Evolutionary conservation across 129 eudicot species (phyloP).

Genomic region (Saussurea involucrata): DNA sequence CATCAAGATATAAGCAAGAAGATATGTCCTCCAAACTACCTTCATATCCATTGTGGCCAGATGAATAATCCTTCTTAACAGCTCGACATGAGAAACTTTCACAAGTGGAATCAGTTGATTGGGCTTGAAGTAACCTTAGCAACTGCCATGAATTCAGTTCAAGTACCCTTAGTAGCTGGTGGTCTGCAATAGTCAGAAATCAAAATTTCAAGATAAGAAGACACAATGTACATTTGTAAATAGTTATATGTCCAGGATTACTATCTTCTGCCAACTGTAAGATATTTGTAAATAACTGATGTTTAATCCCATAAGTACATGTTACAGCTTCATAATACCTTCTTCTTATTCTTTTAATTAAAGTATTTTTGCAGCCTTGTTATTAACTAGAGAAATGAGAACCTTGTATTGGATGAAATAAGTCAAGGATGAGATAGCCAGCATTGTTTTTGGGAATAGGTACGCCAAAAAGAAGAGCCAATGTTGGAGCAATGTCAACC

Average conservation of each 20-base stretch:
- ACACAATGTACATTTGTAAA: not conserved
- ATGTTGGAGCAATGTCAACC: conserved; percentile 85
- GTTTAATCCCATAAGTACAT: conserved; percentile 16
- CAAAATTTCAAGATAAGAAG: not conserved
- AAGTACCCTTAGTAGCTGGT: conserved; percentile 55
- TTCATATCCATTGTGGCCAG: conserved; percentile 22
- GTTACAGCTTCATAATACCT: not conserved
- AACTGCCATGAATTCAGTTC: conserved; percentile 90
- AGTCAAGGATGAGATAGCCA: conserved; percentile 58
- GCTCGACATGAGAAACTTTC: conserved; percentile 25
- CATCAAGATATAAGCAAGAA: conserved; percentile 68
- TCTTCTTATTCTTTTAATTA: not conserved
- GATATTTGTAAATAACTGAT: not conserved
- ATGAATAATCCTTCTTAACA: conserved; percentile 4
- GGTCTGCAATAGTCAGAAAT: conserved; percentile 39
- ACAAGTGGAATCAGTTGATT: conserved; percentile 51
- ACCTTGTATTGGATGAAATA: conserved; percentile 66
- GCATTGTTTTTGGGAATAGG: conserved; percentile 89
- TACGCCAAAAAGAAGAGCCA: conserved; percentile 90
- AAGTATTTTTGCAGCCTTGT: conserved; percentile 1
- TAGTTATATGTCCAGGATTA: not conserved
- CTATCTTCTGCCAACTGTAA: not conserved
- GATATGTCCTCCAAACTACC: conserved; percentile 47
- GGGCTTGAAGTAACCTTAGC: conserved; percentile 63
- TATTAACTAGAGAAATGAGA: conserved; percentile 11